Evolutionary conservation across 148 eudicot species (phyloP).

Genomic region (Cornus florida): DNA sequence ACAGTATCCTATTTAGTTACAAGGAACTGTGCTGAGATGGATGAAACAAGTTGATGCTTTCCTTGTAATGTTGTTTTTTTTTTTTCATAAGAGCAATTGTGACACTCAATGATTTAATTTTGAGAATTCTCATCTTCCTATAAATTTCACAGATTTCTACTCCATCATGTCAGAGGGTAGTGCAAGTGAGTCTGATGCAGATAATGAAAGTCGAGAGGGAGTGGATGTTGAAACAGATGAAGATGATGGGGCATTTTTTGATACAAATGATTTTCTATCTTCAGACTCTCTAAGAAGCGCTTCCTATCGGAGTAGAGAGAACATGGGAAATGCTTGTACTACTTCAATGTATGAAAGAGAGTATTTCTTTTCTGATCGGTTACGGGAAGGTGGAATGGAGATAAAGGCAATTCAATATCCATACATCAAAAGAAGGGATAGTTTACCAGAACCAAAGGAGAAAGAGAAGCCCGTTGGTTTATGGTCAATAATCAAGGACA

Average conservation of each 20-base stretch:
- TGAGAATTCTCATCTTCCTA: conserved; percentile 8
- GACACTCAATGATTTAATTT: not conserved
- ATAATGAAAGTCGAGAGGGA: conserved; percentile 82
- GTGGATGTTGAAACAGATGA: conserved; percentile 79
- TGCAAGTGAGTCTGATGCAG: conserved; percentile 80
- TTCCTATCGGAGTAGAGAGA: conserved; percentile 78
- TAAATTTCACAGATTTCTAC: conserved; percentile 65
- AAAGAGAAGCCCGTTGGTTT: conserved; percentile 88
- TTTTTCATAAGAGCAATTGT: not conserved
- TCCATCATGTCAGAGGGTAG: conserved; percentile 97
- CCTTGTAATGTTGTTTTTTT: not conserved
- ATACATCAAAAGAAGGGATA: conserved; percentile 69
- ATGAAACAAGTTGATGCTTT: not conserved
- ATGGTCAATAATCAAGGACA: conserved; percentile 97
- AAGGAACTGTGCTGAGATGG: not conserved
- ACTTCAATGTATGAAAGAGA: conserved; percentile 52
- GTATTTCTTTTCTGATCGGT: conserved; percentile 39
- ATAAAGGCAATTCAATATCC: conserved; percentile 69
- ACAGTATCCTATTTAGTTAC: conserved; percentile 1
- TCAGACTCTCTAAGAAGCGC: conserved; percentile 84
- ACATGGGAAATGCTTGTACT: conserved; percentile 51
- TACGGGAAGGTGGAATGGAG: conserved; percentile 53
- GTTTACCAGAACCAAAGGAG: conserved; percentile 92
- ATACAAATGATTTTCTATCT: conserved; percentile 81
- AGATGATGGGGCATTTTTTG: conserved; percentile 75